Percentiles rank a stretch among this genome's conserved stretches.
Evolutionary conservation across 176 grass and related monocot species (phyloP).

Genomic region (Aegilops longissima): DNA sequence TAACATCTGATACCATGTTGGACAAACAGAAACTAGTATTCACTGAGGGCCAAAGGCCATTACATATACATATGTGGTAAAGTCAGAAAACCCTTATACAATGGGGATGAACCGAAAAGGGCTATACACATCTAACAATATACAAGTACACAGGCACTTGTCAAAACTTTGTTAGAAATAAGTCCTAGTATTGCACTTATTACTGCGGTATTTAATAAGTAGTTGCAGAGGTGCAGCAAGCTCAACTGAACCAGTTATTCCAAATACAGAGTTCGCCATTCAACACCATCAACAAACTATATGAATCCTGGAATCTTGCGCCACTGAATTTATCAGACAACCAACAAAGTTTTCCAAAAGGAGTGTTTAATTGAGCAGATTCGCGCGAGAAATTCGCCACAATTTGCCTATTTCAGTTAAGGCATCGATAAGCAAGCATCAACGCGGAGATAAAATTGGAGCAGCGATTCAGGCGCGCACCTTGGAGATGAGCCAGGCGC

Average conservation of each 20-base stretch:
- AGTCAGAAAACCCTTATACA: too few species aligned
- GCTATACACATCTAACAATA: too few species aligned
- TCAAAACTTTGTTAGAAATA: background rate
- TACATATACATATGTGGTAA: too few species aligned
- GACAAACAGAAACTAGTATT: too few species aligned
- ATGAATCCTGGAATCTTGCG: background rate
- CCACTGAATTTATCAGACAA: background rate
- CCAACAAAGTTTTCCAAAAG: background rate
- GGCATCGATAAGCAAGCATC: background rate
- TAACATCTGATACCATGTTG: too few species aligned
- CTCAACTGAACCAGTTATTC: background rate
- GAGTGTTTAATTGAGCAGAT: background rate
- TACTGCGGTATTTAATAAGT: background rate
- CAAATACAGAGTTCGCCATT: background rate
- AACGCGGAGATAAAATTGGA: background rate
- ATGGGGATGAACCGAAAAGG: too few species aligned
- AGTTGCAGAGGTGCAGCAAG: background rate
- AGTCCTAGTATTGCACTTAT: background rate
- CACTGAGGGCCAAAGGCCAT: too few species aligned
- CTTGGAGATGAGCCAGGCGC: conserved; percentile 91
- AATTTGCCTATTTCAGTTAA: background rate
- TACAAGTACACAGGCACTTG: background rate
- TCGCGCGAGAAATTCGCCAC: background rate
- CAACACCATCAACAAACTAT: background rate
- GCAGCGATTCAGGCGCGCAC: background rate